Base-by-base conservation (phyloP, 1,284 basidiomycete genomes). In the Tilletia indica region DNA sequence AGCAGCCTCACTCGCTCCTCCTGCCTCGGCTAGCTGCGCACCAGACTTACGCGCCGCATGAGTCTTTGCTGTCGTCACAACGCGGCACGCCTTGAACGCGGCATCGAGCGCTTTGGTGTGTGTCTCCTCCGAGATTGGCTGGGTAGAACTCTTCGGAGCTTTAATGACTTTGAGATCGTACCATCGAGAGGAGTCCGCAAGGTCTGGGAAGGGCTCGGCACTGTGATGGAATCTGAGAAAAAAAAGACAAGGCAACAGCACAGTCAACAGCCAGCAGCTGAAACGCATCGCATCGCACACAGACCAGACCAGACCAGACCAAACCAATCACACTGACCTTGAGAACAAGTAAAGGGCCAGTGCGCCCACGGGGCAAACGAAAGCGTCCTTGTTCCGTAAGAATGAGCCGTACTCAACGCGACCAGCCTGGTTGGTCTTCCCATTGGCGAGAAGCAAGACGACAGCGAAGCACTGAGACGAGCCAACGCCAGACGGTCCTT, bases 351-450 rank as follows among this genome's bases (percentile, higher is more conserved):
- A 58, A 2, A 58, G 56, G 34, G 56, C 56, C 12, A 58, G 21
- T 4, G 56, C 56, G 8, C 56, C 56, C 21, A 31, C 56, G 3
- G 56, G 56, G 12, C 56, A 58, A 4, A 58, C 56, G 11, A 31
- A n/a, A 2, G 56, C 21, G 21, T 58, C 56, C 12, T 31, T 58
- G 21, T 58, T 58, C 56, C 56, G 11, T 4, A 58, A 34, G 21
- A 58, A 58, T 25, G 56, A 58, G 2, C 56, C 56, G 34, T 58
- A 58, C 21, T 58, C 56, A 19, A 58, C 56, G 4, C 56, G 21
- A 25, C 56, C 56, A 19, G 56, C 56, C 56, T 58, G 56, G 12
- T 58, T 58, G 21, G 56, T 58, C 56, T 58, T 58, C 21, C 56
- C 56, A 25, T 58, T 58, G 19, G 56, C 12, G n/a, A 58, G 21